Evolutionary conservation across 2,329 filamentous ascomycete genomes (phyloP).

Genomic region (Fusarium udum): DNA sequence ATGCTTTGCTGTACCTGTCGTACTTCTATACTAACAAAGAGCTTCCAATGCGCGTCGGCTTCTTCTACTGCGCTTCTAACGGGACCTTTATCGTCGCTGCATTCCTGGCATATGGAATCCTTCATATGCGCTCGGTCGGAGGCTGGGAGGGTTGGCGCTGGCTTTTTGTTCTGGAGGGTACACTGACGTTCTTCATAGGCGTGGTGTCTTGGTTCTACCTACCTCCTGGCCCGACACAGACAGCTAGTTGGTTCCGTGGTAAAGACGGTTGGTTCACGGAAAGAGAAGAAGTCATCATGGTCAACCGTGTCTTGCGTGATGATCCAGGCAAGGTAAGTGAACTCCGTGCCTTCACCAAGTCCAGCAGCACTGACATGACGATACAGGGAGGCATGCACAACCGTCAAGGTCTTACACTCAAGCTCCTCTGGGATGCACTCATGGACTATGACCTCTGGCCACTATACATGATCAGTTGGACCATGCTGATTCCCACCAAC

Average conservation of each 20-base stretch:
- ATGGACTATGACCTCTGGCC: constrained; percentile 63
- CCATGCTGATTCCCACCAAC: constrained; percentile 39
- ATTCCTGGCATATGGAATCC: constrained; percentile 56
- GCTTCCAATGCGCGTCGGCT: constrained; percentile 70
- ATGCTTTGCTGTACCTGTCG: constrained; percentile 66
- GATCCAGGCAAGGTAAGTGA: constrained; percentile 57
- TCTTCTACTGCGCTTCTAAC: constrained; percentile 66
- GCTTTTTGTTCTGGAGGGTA: constrained; percentile 57
- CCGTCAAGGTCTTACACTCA: constrained; percentile 60
- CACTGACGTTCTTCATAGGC: constrained; percentile 46
- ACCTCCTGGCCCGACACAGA: constrained; percentile 51
- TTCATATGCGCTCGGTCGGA: constrained; percentile 61
- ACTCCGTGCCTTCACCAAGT: accelerated
- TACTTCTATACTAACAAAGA: constrained; percentile 69
- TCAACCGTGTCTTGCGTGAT: constrained; percentile 66
- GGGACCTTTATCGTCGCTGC: constrained; percentile 2
- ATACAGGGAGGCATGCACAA: constrained; percentile 65
- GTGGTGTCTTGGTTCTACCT: constrained; percentile 36
- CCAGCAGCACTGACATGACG: neutral
- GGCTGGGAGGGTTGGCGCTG: constrained; percentile 66
- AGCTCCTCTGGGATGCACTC: constrained; percentile 58
- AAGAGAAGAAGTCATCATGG: constrained; percentile 60
- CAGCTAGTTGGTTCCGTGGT: constrained; percentile 62
- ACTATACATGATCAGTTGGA: constrained; percentile 30
- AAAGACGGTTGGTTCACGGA: constrained; percentile 65